Evolutionary conservation across 768 basidiomycete genomes (phyloP).

Genomic region (Mycena rebaudengoi): DNA sequence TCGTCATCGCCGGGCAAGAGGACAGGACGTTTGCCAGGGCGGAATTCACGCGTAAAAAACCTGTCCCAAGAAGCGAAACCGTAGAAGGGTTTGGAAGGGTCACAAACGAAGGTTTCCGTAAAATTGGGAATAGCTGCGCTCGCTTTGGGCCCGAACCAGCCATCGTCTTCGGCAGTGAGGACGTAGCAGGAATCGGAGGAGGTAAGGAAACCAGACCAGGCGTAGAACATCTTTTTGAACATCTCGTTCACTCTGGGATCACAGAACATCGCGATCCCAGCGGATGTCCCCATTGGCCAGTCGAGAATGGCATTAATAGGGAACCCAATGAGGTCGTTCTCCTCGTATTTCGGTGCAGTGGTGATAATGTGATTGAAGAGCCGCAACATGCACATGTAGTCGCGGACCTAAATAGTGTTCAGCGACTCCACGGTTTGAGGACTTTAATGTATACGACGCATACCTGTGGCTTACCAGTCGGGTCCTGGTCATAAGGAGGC

Average conservation of each 20-base stretch:
- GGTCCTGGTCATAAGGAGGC: not conserved
- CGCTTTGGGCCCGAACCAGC: slow-evolving; percentile 55
- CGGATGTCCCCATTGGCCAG: slow-evolving; percentile 2
- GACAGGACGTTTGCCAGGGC: slow-evolving; percentile 44
- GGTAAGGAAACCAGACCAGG: slow-evolving; percentile 56
- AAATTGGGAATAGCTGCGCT: slow-evolving; percentile 39
- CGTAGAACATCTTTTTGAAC: slow-evolving; percentile 45
- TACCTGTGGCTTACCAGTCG: too few relatives aligned
- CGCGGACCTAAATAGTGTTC: not conserved
- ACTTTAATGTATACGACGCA: not conserved
- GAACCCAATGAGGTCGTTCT: slow-evolving; percentile 1
- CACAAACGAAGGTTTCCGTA: slow-evolving; percentile 45
- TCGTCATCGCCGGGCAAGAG: slow-evolving; percentile 18
- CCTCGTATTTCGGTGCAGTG: not conserved
- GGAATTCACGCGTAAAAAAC: slow-evolving; percentile 51
- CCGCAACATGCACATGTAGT: not conserved
- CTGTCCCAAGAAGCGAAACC: slow-evolving; percentile 51
- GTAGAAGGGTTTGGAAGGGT: slow-evolving; percentile 43
- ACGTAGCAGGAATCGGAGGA: slow-evolving; percentile 51
- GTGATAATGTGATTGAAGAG: slow-evolving; percentile 5
- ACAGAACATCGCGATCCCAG: not conserved
- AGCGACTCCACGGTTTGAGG: not conserved
- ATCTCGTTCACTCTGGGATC: slow-evolving; percentile 1
- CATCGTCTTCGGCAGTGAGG: slow-evolving; percentile 40
- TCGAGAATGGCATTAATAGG: not conserved